Base-by-base conservation (phyloP, 371 early-diverging fungal genomes). In the Syncephalis plumigaleata region DNA sequence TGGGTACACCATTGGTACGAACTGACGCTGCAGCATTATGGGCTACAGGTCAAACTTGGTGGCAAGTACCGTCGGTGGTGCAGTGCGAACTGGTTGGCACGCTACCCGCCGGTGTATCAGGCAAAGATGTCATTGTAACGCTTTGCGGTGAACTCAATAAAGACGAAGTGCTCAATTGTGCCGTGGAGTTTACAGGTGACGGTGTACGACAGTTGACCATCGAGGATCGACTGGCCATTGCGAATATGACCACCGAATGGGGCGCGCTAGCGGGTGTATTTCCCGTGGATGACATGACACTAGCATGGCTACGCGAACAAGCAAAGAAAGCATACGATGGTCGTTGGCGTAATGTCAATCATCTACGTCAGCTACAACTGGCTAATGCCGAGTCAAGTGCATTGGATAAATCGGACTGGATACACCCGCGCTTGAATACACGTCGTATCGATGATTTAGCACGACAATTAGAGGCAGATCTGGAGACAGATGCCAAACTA, bases 221-320 rank as follows among this genome's bases (percentile, higher is more conserved):
- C 4, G 91, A 91, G 55, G 93, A 91, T 51, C 81, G 93, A 21
- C 71, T 95, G 42, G 85, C 93, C 36, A 88, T 95, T 52, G 80
- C 93, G 52, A 95, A 95, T 63, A 92, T 95, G 96, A 91, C 96
- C 1, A 95, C 96, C 17, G 96, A 95, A 61, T 95, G 96, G 96
- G 96, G 96, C 55, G 92, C 93, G 2, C 70, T 95, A 15, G 96
- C 91, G 17, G 93, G 91, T 46, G 79, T 95, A 1, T 95, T 95
- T 64, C 88, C 91, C 4, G 86, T 88, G 13, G 92, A 95, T 64
- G 67, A 78, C 1, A 55, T 66, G 2, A 84, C 88, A 0, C 60
- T 81, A 40, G 67, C 66, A 7, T 92, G 78, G 67, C 73, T 82
- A 39, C 60, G 75, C 26, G 69, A 67, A 21, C 75, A 89, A 15